Conservation (phyloP, 2,329 filamentous ascomycete species). For the Thelonectria rubi region DNA sequence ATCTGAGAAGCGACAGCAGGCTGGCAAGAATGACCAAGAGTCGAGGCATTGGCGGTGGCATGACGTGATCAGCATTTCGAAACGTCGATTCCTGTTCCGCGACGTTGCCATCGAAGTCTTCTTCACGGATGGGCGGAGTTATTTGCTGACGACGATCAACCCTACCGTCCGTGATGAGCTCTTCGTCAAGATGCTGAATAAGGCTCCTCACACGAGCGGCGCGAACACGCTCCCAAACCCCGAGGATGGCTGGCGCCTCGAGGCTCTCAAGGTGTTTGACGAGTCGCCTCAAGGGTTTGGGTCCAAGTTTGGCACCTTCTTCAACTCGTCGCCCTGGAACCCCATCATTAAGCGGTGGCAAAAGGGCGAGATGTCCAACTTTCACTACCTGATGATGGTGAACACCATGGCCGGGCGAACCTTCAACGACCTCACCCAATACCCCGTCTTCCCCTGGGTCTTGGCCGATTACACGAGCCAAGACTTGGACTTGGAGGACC, state of each 20-base stretch:
- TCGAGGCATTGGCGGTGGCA: constrained; percentile 93
- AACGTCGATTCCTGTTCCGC: constrained; percentile 91
- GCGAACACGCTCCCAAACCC: constrained; percentile 75
- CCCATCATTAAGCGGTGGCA: constrained; percentile 91
- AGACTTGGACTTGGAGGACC: constrained; percentile 86
- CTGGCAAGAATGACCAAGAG: constrained; percentile 72
- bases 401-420: constrained; percentile 97
- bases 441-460: constrained; percentile 98
- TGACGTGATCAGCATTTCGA: constrained; percentile 94
- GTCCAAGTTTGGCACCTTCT: constrained; percentile 90
- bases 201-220: constrained; percentile 82
- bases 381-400: constrained; percentile 97
- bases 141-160: constrained; percentile 86
- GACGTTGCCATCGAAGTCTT: constrained; percentile 98
- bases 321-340: constrained; percentile 83
- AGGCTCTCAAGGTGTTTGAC: constrained; percentile 76
- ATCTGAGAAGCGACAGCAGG: constrained; percentile 68
- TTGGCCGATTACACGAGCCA: constrained; percentile 95
- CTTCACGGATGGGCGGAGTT: constrained; percentile 96
- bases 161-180: constrained; percentile 80
- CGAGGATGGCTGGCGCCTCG: constrained; percentile 91
- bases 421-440: constrained; percentile 98
- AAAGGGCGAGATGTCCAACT: constrained; percentile 95
- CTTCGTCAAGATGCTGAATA: constrained; percentile 76
- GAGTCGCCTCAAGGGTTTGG: constrained; percentile 73